Evolutionary conservation across 139 green algal genomes (phyloP).

Genomic region (Volvox africanus): DNA sequence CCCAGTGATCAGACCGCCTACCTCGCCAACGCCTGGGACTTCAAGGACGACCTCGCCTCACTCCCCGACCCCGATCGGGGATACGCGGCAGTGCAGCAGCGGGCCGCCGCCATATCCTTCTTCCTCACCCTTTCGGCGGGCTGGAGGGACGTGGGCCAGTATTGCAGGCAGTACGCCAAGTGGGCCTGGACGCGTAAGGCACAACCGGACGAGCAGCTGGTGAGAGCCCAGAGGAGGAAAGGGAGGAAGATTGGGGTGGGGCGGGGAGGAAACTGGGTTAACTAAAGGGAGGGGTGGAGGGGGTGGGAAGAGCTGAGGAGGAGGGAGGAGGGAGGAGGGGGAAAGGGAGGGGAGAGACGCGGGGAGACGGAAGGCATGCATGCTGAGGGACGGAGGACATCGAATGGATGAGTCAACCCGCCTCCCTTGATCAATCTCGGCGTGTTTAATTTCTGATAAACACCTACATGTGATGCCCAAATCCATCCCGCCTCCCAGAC

Average conservation of each 20-base stretch:
- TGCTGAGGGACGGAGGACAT: too few relatives aligned
- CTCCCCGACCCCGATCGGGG: slow-evolving; percentile 12
- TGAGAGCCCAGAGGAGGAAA: not conserved
- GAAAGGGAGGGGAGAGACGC: too few relatives aligned
- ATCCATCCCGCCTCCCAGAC: not conserved
- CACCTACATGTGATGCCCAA: too few relatives aligned
- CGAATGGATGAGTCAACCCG: not conserved
- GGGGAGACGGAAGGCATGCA: too few relatives aligned
- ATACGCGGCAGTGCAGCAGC: not conserved
- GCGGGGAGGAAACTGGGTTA: too few relatives aligned
- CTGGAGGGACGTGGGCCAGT: not conserved
- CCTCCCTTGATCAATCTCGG: not conserved
- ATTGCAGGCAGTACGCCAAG: slow-evolving; percentile 2
- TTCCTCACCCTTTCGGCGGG: not conserved
- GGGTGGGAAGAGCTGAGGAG: not conserved
- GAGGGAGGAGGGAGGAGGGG: not conserved
- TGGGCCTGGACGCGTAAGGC: not conserved
- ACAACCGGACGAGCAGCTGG: slow-evolving; percentile 5
- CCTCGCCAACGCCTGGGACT: slow-evolving; percentile 21
- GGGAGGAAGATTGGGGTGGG: too few relatives aligned
- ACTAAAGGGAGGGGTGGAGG: too few relatives aligned
- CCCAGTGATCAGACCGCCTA: slow-evolving; percentile 24
- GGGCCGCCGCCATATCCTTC: slow-evolving; percentile 27
- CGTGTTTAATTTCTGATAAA: too few relatives aligned
- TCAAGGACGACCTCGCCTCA: not conserved